Evolutionary conservation across 495 filamentous ascomycete genomes (phyloP).

Genomic region (Penicillium daleae): DNA sequence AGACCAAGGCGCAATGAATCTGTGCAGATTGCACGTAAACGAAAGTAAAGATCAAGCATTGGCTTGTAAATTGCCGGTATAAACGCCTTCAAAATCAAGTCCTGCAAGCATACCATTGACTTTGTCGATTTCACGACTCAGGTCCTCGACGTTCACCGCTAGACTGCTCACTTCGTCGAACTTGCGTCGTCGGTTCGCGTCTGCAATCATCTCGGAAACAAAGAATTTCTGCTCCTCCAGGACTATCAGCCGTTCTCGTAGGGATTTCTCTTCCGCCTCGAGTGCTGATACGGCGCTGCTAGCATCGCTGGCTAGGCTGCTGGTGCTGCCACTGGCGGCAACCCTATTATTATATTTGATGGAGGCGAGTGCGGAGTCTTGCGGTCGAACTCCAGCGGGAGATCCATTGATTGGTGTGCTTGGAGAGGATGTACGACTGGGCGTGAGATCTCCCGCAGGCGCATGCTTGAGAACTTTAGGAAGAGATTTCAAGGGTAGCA

Average conservation of each 20-base stretch:
- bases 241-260: conserved; percentile 82
- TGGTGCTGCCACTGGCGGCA: conserved; percentile 55
- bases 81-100: conserved; percentile 56
- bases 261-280: conserved; percentile 84
- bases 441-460: conserved; percentile 44
- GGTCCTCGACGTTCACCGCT: conserved; percentile 79
- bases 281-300: conserved; percentile 70
- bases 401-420: conserved; percentile 36
- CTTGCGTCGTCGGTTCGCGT: conserved; percentile 76
- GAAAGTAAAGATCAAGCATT: conserved; percentile 19
- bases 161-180: conserved; percentile 90
- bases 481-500: conserved; percentile 87
- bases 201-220: conserved; percentile 83
- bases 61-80: conserved; percentile 38
- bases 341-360: conserved; percentile 58
- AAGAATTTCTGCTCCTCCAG: conserved; percentile 95
- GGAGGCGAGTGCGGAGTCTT: conserved; percentile 56
- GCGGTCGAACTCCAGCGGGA: conserved; percentile 41
- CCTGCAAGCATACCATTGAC: conserved; percentile 56
- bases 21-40: conserved; percentile 12
- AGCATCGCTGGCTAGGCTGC: conserved; percentile 62
- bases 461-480: conserved; percentile 80
- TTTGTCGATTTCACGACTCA: conserved; percentile 79
- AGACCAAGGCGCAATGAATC: conserved; percentile 16
- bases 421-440: conserved; percentile 39